Evolutionary conservation across 257 asterid species (phyloP).

Genomic region (Prunella vulgaris): DNA sequence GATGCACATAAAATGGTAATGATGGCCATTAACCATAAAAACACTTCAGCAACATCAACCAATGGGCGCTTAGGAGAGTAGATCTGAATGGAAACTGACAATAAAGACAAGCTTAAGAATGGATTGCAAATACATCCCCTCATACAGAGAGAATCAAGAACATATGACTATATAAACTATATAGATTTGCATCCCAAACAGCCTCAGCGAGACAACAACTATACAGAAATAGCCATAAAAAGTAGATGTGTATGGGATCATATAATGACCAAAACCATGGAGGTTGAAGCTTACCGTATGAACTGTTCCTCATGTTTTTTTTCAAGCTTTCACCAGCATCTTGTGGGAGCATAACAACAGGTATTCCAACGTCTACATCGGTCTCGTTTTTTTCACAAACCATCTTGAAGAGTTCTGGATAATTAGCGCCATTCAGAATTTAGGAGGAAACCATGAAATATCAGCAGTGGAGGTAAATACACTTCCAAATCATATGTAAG

Average conservation of each 20-base stretch:
- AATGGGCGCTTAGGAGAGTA: constrained; percentile 84
- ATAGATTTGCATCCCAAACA: background rate
- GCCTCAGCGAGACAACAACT: background rate
- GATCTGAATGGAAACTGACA: constrained; percentile 71
- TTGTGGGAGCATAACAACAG: constrained; percentile 88
- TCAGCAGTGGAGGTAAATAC: constrained; percentile 7
- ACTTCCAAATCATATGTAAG: background rate
- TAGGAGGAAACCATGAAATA: constrained; percentile 1
- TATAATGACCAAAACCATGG: background rate
- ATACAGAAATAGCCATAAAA: background rate
- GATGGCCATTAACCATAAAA: constrained; percentile 87
- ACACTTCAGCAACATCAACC: constrained; percentile 90
- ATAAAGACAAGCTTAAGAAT: constrained; percentile 26
- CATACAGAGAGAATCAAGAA: background rate
- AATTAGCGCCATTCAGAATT: constrained; percentile 2
- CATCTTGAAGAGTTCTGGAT: constrained; percentile 93
- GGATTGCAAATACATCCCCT: background rate
- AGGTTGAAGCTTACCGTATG: constrained; percentile 48
- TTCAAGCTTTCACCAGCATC: constrained; percentile 73
- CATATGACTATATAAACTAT: background rate
- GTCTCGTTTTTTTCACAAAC: constrained; percentile 79
- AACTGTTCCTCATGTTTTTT: constrained; percentile 38
- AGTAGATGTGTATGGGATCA: background rate
- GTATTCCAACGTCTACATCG: constrained; percentile 52
- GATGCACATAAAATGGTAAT: constrained; percentile 76